Conservation (phyloP, 2,329 filamentous ascomycete species). For the Fusarium secorum region DNA sequence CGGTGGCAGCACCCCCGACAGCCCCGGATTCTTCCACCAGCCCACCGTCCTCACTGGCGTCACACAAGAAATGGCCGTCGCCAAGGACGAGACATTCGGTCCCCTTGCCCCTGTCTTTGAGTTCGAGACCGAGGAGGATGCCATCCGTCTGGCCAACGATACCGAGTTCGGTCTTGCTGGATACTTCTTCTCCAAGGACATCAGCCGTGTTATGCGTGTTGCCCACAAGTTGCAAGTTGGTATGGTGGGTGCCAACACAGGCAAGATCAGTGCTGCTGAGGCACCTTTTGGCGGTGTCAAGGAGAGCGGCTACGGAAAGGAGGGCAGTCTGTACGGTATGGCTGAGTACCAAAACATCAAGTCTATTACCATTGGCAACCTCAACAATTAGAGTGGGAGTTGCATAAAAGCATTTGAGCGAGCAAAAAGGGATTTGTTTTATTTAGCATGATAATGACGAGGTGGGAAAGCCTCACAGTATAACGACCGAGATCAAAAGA, state of each 20-base stretch:
- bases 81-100: slow-evolving; percentile 46
- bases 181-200: slow-evolving; percentile 47
- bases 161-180: slow-evolving; percentile 50
- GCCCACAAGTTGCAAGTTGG: slow-evolving; percentile 67
- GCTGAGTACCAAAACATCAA: slow-evolving; percentile 58
- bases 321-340: slow-evolving; percentile 56
- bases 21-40: slow-evolving; percentile 71
- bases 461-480: slow-evolving; percentile 23
- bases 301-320: slow-evolving; percentile 48
- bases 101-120: slow-evolving; percentile 42
- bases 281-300: slow-evolving; percentile 48
- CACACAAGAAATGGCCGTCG: slow-evolving; percentile 43
- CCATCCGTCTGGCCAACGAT: slow-evolving; percentile 49
- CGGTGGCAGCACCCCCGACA: slow-evolving; percentile 70
- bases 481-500: slow-evolving; percentile 6
- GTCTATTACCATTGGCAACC: slow-evolving; percentile 49
- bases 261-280: slow-evolving; percentile 47
- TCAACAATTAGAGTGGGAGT: slow-evolving; percentile 28
- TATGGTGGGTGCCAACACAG: slow-evolving; percentile 66
- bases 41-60: slow-evolving; percentile 73
- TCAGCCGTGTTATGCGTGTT: slow-evolving; percentile 53
- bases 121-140: slow-evolving; percentile 51
- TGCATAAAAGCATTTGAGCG: not conserved
- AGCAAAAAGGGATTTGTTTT: slow-evolving; percentile 24
- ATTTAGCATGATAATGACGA: slow-evolving; percentile 41